Percentiles rank a stretch among this genome's conserved stretches.
Conservation (phyloP, 108 stramenopile species). For the Cyclotella kingstonii region DNA sequence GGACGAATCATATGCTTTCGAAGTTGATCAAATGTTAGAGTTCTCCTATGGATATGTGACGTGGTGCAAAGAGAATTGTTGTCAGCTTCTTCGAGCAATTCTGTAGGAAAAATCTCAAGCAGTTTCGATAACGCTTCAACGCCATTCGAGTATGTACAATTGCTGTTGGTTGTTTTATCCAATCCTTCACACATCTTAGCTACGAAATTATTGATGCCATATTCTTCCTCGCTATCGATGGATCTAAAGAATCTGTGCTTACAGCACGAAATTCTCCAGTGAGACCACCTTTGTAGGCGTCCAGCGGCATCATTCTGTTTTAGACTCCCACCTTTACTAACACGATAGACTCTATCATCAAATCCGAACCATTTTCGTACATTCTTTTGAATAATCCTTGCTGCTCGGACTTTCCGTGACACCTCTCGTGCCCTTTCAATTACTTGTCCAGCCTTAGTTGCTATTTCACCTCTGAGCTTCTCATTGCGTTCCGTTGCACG, state of each 20-base stretch:
- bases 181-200: no score
- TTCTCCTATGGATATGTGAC: background rate
- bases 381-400: slow-evolving; percentile 13
- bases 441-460: slow-evolving; percentile 22
- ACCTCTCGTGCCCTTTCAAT: slow-evolving; percentile 27
- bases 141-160: background rate
- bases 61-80: background rate
- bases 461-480: slow-evolving; percentile 10
- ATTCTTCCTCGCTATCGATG: no score
- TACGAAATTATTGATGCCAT: no score
- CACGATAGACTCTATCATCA: background rate
- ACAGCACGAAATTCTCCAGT: slow-evolving; percentile 18
- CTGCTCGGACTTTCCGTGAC: slow-evolving; percentile 26
- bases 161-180: no score
- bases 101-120: slow-evolving; percentile 6
- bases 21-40: slow-evolving; percentile 21
- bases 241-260: background rate
- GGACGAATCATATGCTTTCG: slow-evolving; percentile 29
- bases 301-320: slow-evolving; percentile 26
- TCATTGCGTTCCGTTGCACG: slow-evolving; percentile 6
- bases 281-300: slow-evolving; percentile 17
- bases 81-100: background rate
- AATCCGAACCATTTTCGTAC: slow-evolving; percentile 15
- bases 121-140: slow-evolving; percentile 7
- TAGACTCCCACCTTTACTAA: background rate